Percentiles rank a stretch among this genome's conserved stretches.
phyloP scores from a whole-genome alignment of 768 basidiomycete genomes.

The Tylopilus subfusipes region DNA sequence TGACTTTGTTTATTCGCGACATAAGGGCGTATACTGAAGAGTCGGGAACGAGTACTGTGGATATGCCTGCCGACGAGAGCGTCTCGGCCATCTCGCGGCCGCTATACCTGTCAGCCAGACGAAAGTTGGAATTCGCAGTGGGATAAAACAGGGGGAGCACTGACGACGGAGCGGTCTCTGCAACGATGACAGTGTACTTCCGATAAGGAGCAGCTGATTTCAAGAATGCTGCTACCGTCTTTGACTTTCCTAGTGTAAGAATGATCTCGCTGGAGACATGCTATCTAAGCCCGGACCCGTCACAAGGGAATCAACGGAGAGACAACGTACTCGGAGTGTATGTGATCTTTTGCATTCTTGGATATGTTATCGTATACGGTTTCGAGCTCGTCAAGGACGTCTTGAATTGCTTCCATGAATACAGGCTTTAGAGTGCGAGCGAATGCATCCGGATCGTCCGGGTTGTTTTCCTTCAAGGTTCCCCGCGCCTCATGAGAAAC shows the following conservation, averaged over 20 bases:
- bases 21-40: slow-evolving; percentile 94
- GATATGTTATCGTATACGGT: slow-evolving; percentile 94
- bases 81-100: slow-evolving; percentile 83
- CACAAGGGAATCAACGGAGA: neutral
- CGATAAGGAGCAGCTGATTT: slow-evolving; percentile 86
- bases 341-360: slow-evolving; percentile 91
- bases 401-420: slow-evolving; percentile 95
- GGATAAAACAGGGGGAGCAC: slow-evolving; percentile 28
- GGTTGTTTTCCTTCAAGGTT: slow-evolving; percentile 64
- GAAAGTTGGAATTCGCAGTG: slow-evolving; percentile 1
- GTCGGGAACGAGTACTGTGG: slow-evolving; percentile 96
- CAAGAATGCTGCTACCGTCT: slow-evolving; percentile 90
- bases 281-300: neutral
- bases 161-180: slow-evolving; percentile 91
- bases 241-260: slow-evolving; percentile 89
- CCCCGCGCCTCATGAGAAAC: slow-evolving; percentile 46
- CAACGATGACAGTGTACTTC: slow-evolving; percentile 94
- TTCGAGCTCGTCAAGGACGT: slow-evolving; percentile 93
- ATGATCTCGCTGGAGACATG: slow-evolving; percentile 76
- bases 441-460: slow-evolving; percentile 76
- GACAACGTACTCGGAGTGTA: slow-evolving; percentile 88
- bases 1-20: slow-evolving; percentile 95
- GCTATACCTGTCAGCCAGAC: slow-evolving; percentile 53
- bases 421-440: slow-evolving; percentile 82
- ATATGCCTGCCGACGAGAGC: slow-evolving; percentile 75